phyloP scores from a whole-genome alignment of 495 filamentous ascomycete species.

The Hypomontagnella monticulosa region DNA sequence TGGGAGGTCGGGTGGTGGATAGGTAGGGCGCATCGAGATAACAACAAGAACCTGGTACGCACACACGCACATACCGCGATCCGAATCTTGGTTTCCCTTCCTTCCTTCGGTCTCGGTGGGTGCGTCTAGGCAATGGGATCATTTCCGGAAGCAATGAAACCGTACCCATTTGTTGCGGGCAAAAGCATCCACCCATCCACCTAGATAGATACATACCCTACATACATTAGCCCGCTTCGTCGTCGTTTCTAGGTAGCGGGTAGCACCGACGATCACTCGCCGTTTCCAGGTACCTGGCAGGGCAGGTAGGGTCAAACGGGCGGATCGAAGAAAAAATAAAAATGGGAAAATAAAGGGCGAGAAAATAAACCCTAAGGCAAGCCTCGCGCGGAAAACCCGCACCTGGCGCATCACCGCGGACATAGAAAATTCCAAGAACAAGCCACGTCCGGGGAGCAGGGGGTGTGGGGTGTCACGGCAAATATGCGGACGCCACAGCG shows the following conservation, averaged over 20 bases:
- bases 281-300: conserved; percentile 27
- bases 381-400: conserved; percentile 34
- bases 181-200: background rate
- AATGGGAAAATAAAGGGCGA: background rate
- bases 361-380: background rate
- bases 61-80: background rate
- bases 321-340: background rate
- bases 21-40: background rate
- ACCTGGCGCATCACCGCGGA: conserved; percentile 15
- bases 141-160: conserved; percentile 21
- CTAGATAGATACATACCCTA: too few relatives aligned
- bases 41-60: background rate
- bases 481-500: conserved; percentile 31
- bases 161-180: conserved; percentile 27
- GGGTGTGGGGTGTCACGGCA: conserved; percentile 17
- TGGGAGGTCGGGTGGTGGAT: background rate
- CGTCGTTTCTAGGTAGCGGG: conserved; percentile 5
- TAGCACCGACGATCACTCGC: conserved; percentile 22
- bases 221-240: too few relatives aligned
- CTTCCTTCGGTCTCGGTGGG: too few relatives aligned
- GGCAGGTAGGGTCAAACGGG: conserved; percentile 3
- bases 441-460: conserved; percentile 23
- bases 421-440: conserved; percentile 6
- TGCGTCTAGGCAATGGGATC: background rate
- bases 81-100: background rate